Conservation (phyloP, 345 rosid genomes). For the Conringia planisiliqua region DNA sequence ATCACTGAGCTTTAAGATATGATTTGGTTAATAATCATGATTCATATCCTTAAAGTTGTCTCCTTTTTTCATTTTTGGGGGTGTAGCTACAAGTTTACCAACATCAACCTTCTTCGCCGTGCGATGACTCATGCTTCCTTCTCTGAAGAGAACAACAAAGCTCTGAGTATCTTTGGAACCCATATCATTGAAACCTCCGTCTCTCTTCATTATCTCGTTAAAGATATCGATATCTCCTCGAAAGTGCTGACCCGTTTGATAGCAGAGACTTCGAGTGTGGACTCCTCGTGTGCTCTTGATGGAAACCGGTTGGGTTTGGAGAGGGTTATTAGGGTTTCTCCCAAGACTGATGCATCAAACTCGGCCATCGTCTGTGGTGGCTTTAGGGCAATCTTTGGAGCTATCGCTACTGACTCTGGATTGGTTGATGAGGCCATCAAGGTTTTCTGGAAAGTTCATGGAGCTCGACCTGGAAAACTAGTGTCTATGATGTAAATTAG, state of each 20-base stretch:
- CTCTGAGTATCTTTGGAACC: slow-evolving; percentile 55
- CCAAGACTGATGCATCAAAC: slow-evolving; percentile 46
- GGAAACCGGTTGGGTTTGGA: slow-evolving; percentile 51
- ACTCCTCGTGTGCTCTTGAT: slow-evolving; percentile 54
- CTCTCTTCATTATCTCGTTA: slow-evolving; percentile 33
- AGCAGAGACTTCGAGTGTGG: slow-evolving; percentile 44
- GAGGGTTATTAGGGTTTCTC: slow-evolving; percentile 56
- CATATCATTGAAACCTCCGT: slow-evolving; percentile 49
- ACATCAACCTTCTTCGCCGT: slow-evolving; percentile 50
- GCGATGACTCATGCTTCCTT: slow-evolving; percentile 74
- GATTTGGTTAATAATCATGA: too few relatives aligned
- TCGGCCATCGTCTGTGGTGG: slow-evolving; percentile 51
- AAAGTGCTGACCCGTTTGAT: slow-evolving; percentile 42
- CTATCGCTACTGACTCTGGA: slow-evolving; percentile 54
- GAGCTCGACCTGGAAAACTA: slow-evolving; percentile 31
- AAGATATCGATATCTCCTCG: slow-evolving; percentile 51
- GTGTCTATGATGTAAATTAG: slow-evolving; percentile 18
- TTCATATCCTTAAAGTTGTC: background rate
- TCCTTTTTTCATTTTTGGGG: background rate
- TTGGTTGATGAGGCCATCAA: slow-evolving; percentile 45
- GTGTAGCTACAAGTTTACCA: slow-evolving; percentile 48
- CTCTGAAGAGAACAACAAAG: slow-evolving; percentile 66
- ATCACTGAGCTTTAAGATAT: background rate
- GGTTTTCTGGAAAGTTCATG: slow-evolving; percentile 54
- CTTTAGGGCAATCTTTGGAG: slow-evolving; percentile 69